phyloP scores from a whole-genome alignment of 2,329 filamentous ascomycete species.

The Aspergillus sp. region DNA sequence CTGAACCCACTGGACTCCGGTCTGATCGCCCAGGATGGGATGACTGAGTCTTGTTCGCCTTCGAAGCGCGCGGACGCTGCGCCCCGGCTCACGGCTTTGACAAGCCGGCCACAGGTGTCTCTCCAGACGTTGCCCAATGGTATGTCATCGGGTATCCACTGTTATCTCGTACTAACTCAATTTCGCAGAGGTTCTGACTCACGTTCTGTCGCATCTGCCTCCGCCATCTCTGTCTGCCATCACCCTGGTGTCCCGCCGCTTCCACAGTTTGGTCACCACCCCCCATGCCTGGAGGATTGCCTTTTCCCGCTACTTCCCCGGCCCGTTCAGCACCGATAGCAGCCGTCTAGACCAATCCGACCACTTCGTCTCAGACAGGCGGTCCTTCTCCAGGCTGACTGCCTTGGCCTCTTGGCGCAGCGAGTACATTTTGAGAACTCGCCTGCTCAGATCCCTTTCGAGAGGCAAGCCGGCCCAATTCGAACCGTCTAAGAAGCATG shows the following conservation, averaged over 20 bases:
- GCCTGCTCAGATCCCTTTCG: slow-evolving; percentile 68
- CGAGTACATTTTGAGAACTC: slow-evolving; percentile 83
- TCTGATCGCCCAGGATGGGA: slow-evolving; percentile 11
- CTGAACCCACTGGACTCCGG: slow-evolving; percentile 22
- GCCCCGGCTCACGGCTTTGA: slow-evolving; percentile 43
- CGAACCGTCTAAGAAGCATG: slow-evolving; percentile 44
- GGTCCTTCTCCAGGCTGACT: slow-evolving; percentile 74
- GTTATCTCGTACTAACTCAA: slow-evolving; percentile 6
- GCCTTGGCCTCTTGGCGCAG: slow-evolving; percentile 86
- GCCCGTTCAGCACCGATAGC: slow-evolving; percentile 50
- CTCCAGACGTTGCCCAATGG: slow-evolving; percentile 69
- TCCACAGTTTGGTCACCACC: slow-evolving; percentile 77
- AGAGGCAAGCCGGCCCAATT: slow-evolving; percentile 63
- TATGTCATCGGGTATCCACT: slow-evolving; percentile 30
- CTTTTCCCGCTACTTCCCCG: slow-evolving; percentile 83
- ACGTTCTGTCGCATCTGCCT: slow-evolving; percentile 81
- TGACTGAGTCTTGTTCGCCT: slow-evolving; percentile 36
- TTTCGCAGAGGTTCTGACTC: slow-evolving; percentile 72
- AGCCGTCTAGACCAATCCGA: slow-evolving; percentile 40
- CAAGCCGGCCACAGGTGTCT: slow-evolving; percentile 38
- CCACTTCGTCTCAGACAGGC: slow-evolving; percentile 58
- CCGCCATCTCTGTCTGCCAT: slow-evolving; percentile 74
- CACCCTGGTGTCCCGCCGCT: slow-evolving; percentile 76
- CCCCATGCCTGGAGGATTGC: slow-evolving; percentile 91
- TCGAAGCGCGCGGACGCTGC: slow-evolving; percentile 37